Percentiles rank a stretch among this genome's conserved stretches.
phyloP scores from a whole-genome alignment of 225 moss, liverwort and hornwort genomes.

The Bryum argenteum region DNA sequence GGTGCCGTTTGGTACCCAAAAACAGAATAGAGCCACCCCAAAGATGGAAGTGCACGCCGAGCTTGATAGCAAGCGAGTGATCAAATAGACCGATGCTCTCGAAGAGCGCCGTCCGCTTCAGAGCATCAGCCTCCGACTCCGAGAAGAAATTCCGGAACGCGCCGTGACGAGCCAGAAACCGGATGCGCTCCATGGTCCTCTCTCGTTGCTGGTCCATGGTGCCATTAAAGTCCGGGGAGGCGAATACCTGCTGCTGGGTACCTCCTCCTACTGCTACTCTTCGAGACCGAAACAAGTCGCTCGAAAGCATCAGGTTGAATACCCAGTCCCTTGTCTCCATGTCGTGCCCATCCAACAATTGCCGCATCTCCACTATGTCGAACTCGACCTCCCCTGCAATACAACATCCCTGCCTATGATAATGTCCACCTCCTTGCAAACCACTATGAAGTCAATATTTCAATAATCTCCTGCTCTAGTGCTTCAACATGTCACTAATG shows the following conservation, averaged over 20 bases:
- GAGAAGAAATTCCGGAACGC: slow-evolving; percentile 55
- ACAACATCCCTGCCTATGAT: background rate
- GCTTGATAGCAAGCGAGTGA: slow-evolving; percentile 70
- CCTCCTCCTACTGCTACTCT: slow-evolving; percentile 26
- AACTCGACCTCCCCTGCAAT: slow-evolving; percentile 53
- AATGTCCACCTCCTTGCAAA: no score
- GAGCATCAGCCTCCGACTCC: slow-evolving; percentile 18
- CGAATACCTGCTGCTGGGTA: slow-evolving; percentile 27
- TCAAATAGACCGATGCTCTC: slow-evolving; percentile 72
- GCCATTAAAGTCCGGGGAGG: slow-evolving; percentile 52
- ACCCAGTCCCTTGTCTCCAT: slow-evolving; percentile 52
- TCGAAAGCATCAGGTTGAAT: slow-evolving; percentile 57
- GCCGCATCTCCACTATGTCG: slow-evolving; percentile 58
- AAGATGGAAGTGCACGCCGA: slow-evolving; percentile 73
- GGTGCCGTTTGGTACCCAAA: slow-evolving; percentile 78
- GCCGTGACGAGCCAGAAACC: slow-evolving; percentile 51
- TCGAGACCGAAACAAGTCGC: slow-evolving; percentile 57
- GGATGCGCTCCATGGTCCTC: slow-evolving; percentile 61
- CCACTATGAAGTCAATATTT: no score
- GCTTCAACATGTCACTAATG: no score
- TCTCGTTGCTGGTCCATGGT: slow-evolving; percentile 58
- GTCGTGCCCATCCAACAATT: slow-evolving; percentile 75
- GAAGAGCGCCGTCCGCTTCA: slow-evolving; percentile 53
- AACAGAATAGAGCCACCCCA: slow-evolving; percentile 77
- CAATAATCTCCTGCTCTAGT: no score